These are phyloP conservation scores for Elsinoe ampelina DNA, from an alignment of 2,329 filamentous ascomycete species.

Conservation along the genomic window DNA sequence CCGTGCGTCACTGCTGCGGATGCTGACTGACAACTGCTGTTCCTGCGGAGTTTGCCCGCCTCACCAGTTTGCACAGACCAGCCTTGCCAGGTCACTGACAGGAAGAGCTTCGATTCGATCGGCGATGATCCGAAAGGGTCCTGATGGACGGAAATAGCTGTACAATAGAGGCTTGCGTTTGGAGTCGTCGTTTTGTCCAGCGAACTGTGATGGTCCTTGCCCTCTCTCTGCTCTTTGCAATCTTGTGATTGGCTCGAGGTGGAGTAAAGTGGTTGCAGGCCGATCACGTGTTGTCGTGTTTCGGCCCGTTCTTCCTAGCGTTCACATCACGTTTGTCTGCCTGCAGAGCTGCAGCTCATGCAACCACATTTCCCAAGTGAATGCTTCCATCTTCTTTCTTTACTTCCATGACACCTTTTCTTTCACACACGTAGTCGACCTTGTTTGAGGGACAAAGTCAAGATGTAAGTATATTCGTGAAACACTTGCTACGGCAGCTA, in stretches of 20 bases:
- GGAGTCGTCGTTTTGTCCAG: neutral
- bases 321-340: neutral
- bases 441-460: neutral
- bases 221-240: neutral
- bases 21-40: neutral
- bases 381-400: neutral
- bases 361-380: neutral
- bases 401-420: neutral
- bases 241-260: neutral
- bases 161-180: neutral
- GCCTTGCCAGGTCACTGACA: neutral
- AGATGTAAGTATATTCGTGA: conserved; percentile 13
- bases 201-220: neutral
- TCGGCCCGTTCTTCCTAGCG: neutral
- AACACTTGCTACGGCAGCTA: neutral
- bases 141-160: neutral
- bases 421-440: neutral
- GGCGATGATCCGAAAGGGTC: neutral
- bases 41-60: neutral
- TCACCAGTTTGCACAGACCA: conserved; percentile 5
- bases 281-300: conserved; percentile 13
- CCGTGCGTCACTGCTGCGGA: neutral
- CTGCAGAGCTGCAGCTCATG: neutral
- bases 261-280: neutral
- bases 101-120: neutral